phyloP scores from a whole-genome alignment of 176 grass and related monocot genomes.

The Aegilops sharonensis region DNA sequence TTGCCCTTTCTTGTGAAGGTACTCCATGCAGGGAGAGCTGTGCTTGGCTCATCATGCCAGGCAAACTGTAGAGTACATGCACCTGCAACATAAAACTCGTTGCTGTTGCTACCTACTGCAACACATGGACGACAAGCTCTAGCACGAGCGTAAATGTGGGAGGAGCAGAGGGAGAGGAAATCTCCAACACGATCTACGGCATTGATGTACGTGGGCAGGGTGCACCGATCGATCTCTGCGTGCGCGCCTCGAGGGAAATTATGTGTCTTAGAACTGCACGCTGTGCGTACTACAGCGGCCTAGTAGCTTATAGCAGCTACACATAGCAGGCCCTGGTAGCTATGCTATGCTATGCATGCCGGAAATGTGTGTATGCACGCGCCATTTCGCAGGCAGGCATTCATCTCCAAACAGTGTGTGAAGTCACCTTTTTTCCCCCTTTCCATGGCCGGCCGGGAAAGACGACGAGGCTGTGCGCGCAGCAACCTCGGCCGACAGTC shows the following conservation, averaged over 20 bases:
- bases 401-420: constrained; percentile 7
- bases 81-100: background rate
- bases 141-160: constrained; percentile 19
- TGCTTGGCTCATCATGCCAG: background rate
- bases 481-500: constrained; percentile 6
- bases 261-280: constrained; percentile 45
- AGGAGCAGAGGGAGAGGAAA: background rate
- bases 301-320: background rate
- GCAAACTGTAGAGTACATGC: background rate
- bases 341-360: constrained; percentile 30
- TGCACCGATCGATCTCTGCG: constrained; percentile 9
- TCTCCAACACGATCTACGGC: constrained; percentile 31
- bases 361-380: background rate
- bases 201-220: constrained; percentile 17
- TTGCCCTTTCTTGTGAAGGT: background rate
- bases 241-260: constrained; percentile 41
- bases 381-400: background rate
- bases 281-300: background rate
- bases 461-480: background rate
- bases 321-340: background rate
- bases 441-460: constrained; percentile 30
- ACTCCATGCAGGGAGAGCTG: background rate
- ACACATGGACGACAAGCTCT: background rate
- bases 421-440: constrained; percentile 23
- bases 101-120: background rate